These are phyloP conservation scores for Leccinum subatratum DNA, from an alignment of 1,284 basidiomycete species.

Conservation along the genomic window DNA sequence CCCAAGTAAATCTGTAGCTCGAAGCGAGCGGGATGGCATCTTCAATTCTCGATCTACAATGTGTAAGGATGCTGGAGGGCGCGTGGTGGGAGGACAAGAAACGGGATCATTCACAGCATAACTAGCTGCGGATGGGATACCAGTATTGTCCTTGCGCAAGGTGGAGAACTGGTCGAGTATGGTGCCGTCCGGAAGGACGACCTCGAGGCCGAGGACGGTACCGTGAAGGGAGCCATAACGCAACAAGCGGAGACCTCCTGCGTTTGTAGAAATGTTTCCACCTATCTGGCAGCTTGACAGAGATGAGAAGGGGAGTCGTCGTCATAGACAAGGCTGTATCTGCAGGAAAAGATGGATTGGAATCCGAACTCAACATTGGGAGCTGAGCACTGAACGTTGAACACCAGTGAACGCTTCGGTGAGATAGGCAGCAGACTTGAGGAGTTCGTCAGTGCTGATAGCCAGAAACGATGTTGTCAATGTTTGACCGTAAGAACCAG, in stretches of 20 bases:
- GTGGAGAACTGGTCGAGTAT: slow-evolving; percentile 80
- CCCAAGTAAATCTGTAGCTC: neutral
- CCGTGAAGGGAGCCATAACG: slow-evolving; percentile 96
- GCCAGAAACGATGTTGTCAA: slow-evolving; percentile 11
- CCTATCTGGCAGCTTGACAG: slow-evolving; percentile 87
- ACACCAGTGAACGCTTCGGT: slow-evolving; percentile 51
- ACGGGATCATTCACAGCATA: slow-evolving; percentile 17
- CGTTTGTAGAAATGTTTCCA: slow-evolving; percentile 96
- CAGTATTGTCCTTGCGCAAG: slow-evolving; percentile 97
- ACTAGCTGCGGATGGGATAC: slow-evolving; percentile 35
- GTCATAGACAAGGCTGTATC: neutral
- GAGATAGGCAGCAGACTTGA: slow-evolving; percentile 65
- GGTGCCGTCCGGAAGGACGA: slow-evolving; percentile 96
- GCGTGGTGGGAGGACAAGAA: slow-evolving; percentile 5
- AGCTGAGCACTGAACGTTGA: too few relatives aligned
- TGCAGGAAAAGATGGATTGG: slow-evolving; percentile 25
- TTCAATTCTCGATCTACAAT: slow-evolving; percentile 16
- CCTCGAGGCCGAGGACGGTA: slow-evolving; percentile 93
- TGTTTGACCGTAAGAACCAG: neutral
- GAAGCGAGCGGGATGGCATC: neutral
- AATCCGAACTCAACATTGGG: slow-evolving; percentile 23
- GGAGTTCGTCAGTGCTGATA: slow-evolving; percentile 63
- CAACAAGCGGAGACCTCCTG: slow-evolving; percentile 89
- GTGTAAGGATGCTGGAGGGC: slow-evolving; percentile 25
- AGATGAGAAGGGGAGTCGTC: slow-evolving; percentile 2